phyloP scores from a whole-genome alignment of 768 basidiomycete species.

The Mycena olivaceomarginata region DNA sequence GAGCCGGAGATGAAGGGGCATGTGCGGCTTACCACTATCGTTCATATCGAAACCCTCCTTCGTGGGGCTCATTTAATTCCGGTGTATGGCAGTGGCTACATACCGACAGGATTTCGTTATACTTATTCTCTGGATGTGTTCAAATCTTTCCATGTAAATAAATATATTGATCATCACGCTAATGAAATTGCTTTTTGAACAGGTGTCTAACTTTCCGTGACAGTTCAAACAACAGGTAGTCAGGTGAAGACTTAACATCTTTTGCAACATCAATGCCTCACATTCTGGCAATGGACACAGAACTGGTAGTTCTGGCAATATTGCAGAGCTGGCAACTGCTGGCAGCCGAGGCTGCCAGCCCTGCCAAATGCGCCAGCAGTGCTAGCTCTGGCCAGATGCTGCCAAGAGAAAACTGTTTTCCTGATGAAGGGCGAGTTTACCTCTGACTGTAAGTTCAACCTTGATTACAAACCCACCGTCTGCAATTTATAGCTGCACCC shows the following conservation, averaged over 20 bases:
- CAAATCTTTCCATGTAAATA: slow-evolving; percentile 4
- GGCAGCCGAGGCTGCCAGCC: not conserved
- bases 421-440: too few relatives aligned
- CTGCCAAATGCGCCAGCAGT: not conserved
- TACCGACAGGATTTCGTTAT: not conserved
- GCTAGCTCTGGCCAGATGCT: too few relatives aligned
- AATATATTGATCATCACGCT: not conserved
- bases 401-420: too few relatives aligned
- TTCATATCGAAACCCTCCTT: not conserved
- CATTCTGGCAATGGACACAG: not conserved
- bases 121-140: not conserved
- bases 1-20: not conserved
- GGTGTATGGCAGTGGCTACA: not conserved
- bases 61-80: not conserved
- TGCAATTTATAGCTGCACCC: too few relatives aligned
- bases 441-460: too few relatives aligned
- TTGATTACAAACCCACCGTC: too few relatives aligned
- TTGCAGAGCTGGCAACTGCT: not conserved
- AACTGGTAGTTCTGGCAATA: not conserved
- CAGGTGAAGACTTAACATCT: not conserved
- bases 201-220: not conserved
- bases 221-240: not conserved
- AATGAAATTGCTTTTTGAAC: slow-evolving; percentile 1
- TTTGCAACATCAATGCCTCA: not conserved
- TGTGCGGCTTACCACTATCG: not conserved